These are phyloP conservation scores for Tirmania nivea DNA, from an alignment of 495 filamentous ascomycete species.

Conservation along the genomic window DNA sequence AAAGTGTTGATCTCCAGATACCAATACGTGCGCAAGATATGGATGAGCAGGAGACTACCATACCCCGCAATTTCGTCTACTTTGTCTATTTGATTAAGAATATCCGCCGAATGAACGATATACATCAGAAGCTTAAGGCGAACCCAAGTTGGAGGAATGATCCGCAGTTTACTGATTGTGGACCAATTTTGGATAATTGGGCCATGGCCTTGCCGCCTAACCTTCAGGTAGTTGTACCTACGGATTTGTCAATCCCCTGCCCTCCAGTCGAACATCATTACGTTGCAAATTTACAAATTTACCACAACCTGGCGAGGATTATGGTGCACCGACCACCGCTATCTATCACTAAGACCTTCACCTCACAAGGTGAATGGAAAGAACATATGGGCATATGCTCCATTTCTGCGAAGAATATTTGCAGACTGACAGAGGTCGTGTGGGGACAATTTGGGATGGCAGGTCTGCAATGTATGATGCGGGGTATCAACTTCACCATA, in stretches of 20 bases:
- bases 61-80: constrained; percentile 63
- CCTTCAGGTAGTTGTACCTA: constrained; percentile 54
- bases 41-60: constrained; percentile 55
- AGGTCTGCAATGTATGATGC: constrained; percentile 78
- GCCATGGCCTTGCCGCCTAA: constrained; percentile 54
- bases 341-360: constrained; percentile 47
- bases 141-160: constrained; percentile 71
- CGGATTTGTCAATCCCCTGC: constrained; percentile 64
- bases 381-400: constrained; percentile 72
- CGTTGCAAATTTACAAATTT: constrained; percentile 76
- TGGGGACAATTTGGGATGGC: constrained; percentile 52
- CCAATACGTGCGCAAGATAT: constrained; percentile 36
- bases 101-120: constrained; percentile 51
- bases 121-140: constrained; percentile 57
- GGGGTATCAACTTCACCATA: constrained; percentile 89
- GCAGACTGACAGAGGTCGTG: constrained; percentile 77
- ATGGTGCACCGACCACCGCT: constrained; percentile 80
- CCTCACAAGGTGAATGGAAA: constrained; percentile 62
- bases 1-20: constrained; percentile 52
- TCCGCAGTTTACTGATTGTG: constrained; percentile 59
- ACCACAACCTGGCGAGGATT: constrained; percentile 73
- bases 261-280: constrained; percentile 56
- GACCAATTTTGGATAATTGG: constrained; percentile 54
- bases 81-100: constrained; percentile 57
- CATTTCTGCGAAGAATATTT: constrained; percentile 66